phyloP scores from a whole-genome alignment of 2,329 filamentous ascomycete species.

The Thelonectria olida region DNA sequence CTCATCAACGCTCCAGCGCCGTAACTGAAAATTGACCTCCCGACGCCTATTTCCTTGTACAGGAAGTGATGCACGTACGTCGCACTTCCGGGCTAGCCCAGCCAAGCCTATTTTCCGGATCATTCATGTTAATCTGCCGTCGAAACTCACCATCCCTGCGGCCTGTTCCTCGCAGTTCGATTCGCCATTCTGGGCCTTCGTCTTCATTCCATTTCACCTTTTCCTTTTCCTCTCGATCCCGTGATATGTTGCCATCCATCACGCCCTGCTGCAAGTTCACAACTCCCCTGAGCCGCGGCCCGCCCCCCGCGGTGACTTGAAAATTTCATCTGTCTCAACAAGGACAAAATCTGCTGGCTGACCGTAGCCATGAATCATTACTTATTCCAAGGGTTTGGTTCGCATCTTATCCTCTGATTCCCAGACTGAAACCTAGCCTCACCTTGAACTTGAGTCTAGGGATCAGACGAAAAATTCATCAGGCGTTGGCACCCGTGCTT shows the following conservation, averaged over 20 bases:
- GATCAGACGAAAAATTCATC: constrained; percentile 15
- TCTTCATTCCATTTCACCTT: constrained; percentile 4
- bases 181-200: constrained; percentile 16
- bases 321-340: neutral
- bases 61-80: neutral
- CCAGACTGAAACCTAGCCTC: constrained; percentile 19
- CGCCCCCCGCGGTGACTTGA: neutral
- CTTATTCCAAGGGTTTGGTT: neutral
- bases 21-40: constrained; percentile 10
- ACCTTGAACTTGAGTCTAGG: constrained; percentile 3
- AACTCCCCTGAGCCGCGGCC: neutral
- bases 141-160: constrained; percentile 28
- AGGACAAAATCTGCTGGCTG: neutral
- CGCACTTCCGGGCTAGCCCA: constrained; percentile 24
- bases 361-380: neutral
- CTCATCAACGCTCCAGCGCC: constrained; percentile 21
- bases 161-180: constrained; percentile 25
- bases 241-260: constrained; percentile 17
- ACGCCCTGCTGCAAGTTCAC: constrained; percentile 4
- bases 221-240: constrained; percentile 25
- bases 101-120: constrained; percentile 24
- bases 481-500: neutral
- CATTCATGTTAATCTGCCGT: constrained; percentile 26
- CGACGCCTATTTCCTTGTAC: neutral
- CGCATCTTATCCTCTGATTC: neutral